Evolutionary conservation across 2,329 filamentous ascomycete genomes (phyloP), one percentile per base, ranked within the genome.

Genomic region (Colletotrichum horii): DNA sequence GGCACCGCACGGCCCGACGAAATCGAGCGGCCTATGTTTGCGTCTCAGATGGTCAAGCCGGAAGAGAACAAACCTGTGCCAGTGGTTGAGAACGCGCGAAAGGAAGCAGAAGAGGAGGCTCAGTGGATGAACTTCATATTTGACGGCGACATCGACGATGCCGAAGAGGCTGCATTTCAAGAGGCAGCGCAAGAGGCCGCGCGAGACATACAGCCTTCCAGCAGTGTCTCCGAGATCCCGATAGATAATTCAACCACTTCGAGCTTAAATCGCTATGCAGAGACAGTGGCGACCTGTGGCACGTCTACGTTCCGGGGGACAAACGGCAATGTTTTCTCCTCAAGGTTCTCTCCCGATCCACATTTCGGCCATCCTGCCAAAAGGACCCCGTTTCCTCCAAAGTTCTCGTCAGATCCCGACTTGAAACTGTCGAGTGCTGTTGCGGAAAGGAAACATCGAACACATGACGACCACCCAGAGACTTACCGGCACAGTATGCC

Each of bases 91-190:
- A 8, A 52, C 6, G 43, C 43, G 19, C 58, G 19, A 36, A 61
- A 43, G 34, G 32, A 64, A 24, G 61, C 61, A 36, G 66, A 73
- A 36, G 26, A 43, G 19, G 71, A 30, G 22, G 15, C 55, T 28
- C 24, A 43, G 6, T 78, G 76, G 76, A 66, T 76, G 32, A 65
- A 58, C 12, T 78, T 78, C 36, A 60, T 77, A n/a, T 70, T 77
- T n/a, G 71, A 62, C 14, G 60, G 69, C 8, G 38, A 43, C 11
- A 56, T 32, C 48, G 66, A 76, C 7, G 71, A 71, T 6, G 43
- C 24, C 7, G 38, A 48, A 24, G 71, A 70, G 8, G 8, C 26
- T 12, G 60, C 65, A 9, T 70, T 72, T 32, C 56, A 64, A 30
- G 75, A 72, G 12, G 74, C 74, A 24, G 32, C n/a, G 19, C 34